Evolutionary conservation across 2,329 filamentous ascomycete species (phyloP).

Genomic region (Fusarium sp.): DNA sequence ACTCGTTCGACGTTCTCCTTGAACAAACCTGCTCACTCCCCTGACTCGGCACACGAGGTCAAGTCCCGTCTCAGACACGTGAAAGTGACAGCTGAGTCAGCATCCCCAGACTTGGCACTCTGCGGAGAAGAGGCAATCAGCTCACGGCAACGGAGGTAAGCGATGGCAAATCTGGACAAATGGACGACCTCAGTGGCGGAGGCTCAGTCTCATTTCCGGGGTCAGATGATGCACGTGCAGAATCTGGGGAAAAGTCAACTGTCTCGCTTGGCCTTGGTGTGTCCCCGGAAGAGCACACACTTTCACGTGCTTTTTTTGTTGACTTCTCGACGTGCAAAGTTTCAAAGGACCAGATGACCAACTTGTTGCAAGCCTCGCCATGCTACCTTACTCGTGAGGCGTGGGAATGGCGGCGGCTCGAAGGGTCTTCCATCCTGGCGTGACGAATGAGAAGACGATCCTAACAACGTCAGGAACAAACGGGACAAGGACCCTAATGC

Average conservation of each 20-base stretch:
- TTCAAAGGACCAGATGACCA: slow-evolving; percentile 37
- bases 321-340: slow-evolving; percentile 1
- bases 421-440: neutral
- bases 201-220: slow-evolving; percentile 29
- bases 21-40: neutral
- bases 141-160: neutral
- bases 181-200: slow-evolving; percentile 26
- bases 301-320: slow-evolving; percentile 40
- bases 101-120: neutral
- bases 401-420: slow-evolving; percentile 30
- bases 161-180: slow-evolving; percentile 17
- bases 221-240: slow-evolving; percentile 40
- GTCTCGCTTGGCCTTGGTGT: neutral
- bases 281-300: slow-evolving; percentile 13
- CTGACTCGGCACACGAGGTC: neutral
- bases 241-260: slow-evolving; percentile 40
- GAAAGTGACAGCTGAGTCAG: slow-evolving; percentile 29
- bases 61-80: slow-evolving; percentile 18
- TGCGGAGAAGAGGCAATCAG: slow-evolving; percentile 8
- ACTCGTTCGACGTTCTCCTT: neutral
- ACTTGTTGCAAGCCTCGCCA: slow-evolving; percentile 34
- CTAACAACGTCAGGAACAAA: slow-evolving; percentile 2
- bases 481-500: neutral
- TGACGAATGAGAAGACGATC: slow-evolving; percentile 6
- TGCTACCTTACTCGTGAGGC: slow-evolving; percentile 28